Base-by-base conservation (phyloP, 768 basidiomycete species). In the Hypsizygus marmoreus region DNA sequence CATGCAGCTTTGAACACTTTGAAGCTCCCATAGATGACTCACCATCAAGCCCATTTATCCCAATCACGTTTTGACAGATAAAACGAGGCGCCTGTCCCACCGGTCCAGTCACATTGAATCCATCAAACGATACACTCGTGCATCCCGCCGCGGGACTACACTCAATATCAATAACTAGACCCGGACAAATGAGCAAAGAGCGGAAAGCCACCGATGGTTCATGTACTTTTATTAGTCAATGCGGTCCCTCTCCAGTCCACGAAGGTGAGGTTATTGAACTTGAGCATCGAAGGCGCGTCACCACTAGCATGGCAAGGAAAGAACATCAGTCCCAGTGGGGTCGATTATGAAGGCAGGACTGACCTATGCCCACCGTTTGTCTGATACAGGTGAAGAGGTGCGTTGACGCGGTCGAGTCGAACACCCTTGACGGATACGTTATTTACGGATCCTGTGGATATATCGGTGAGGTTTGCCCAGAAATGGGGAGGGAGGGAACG, bases 141-240 rank as follows among this genome's bases (percentile, higher is more conserved):
- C 79, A 80, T n/a, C 71, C 71, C 23, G 61, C 76, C 1, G 70
- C 73, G 0, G 73, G 49, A 51, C 75, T 79, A 60, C 80, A 80
- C 50, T 74, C 72, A 24, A 82, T 63, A 48, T 76, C 72, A 19
- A 79, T 68, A 32, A 79, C 77, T 77, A 51, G 34, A n/a, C 14
- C 31, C 36, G 12, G 35, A n/a, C 22, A 40, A n/a, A 35, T 6
- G 24, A 34, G 41, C 17, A 34, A 38, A 29, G 30, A 31, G 10
- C 11, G 53, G 7, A 17, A 23, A 4, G 31, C 14, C 28, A 25
- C 19, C 6, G 13, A 35, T 44, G 29, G 5, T 28, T 33, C 22
- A 60, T 67, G 39, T 54, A 73, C 74, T 61, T 43, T 51, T 65
- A 40, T 71, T 74, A 1, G 70, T 69, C 25, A 59, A 46, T 0